Evolutionary conservation across 1,284 basidiomycete species (phyloP), one percentile per base, ranked within the genome.

Genomic region (Ustilago xerochloae): DNA sequence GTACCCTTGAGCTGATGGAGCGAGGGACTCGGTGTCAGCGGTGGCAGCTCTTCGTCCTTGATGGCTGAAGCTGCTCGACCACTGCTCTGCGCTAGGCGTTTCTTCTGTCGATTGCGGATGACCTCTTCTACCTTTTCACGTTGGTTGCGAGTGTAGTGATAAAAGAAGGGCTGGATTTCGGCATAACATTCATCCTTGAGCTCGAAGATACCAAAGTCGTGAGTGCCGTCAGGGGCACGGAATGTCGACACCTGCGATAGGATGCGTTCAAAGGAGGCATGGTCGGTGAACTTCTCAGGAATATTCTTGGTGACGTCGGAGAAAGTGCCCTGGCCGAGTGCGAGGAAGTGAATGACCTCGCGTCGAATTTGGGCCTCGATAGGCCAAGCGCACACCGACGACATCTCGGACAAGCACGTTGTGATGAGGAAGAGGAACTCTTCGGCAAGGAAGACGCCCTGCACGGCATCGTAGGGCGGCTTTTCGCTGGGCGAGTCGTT

Each of bases 151-250:
- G 93, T 92, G 85, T 97, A 99, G 82, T 98, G 94, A 83, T 91
- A 93, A 87, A 96, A 98, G 87, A 94, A 97, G 0, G 95, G 94
- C 80, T 98, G 92, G 70, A 99, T 91, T 74, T 97, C 92, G 69
- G 90, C 90, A 82, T 90, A 94, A 28, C 87, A 88, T 77, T 92
- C 92, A 30, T 93, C 90, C 81, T 91, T 92, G 63, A 99, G 88
- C 77, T 94, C 91, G 86, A 97, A 99, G 35, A 90, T 87, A 0
- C 97, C 97, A 1, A 89, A 88, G 75, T 97, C 94, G 2, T 90
- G 87, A 0, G 88, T 89, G 0, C 89, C 85, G 78, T 93, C 91
- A 0, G 95, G 95, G 0, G 90, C 87, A 41, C 90, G 90, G 88
- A 96, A 97, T 71, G 89, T 89, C 5, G 94, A 90, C 4, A 98